Percentiles rank a stretch among this genome's conserved stretches.
These are phyloP conservation scores for Graphilbum fragrans DNA, from an alignment of 2,329 filamentous ascomycete species.

Conservation along the genomic window DNA sequence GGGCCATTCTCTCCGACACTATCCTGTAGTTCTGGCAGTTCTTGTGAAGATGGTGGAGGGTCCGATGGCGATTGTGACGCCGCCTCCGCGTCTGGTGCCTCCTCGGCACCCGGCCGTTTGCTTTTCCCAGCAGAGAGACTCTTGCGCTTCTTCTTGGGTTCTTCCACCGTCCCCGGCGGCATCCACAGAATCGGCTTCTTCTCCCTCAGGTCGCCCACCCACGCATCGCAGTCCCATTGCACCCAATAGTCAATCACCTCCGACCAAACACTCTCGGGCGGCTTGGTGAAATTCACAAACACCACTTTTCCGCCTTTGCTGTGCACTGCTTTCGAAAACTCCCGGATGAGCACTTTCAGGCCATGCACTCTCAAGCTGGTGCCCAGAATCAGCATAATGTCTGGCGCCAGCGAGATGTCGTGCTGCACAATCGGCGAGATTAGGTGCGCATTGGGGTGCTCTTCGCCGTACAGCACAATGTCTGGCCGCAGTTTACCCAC, in stretches of 20 bases:
- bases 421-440: constrained; percentile 58
- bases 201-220: constrained; percentile 51
- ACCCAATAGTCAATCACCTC: constrained; percentile 65
- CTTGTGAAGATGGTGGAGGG: no score
- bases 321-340: constrained; percentile 62
- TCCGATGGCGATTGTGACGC: no score
- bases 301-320: constrained; percentile 55
- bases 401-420: constrained; percentile 51
- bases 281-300: constrained; percentile 63
- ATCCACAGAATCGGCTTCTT: constrained; percentile 50
- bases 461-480: constrained; percentile 64
- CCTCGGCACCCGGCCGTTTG: no score
- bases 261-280: constrained; percentile 59
- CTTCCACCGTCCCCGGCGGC: constrained; percentile 27
- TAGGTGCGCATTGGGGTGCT: constrained; percentile 55
- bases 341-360: constrained; percentile 56
- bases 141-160: constrained; percentile 23
- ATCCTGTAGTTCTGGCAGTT: no score
- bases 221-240: constrained; percentile 63
- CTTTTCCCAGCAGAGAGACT: constrained; percentile 13
- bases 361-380: constrained; percentile 62
- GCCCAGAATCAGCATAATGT: constrained; percentile 57
- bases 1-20: no score
- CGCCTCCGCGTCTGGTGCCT: background rate
- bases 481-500: constrained; percentile 59